Percentiles rank a stretch among this genome's conserved stretches.
These are phyloP conservation scores for Pseudopithomyces chartarum DNA, from an alignment of 2,329 filamentous ascomycete species.

Conservation along the genomic window DNA sequence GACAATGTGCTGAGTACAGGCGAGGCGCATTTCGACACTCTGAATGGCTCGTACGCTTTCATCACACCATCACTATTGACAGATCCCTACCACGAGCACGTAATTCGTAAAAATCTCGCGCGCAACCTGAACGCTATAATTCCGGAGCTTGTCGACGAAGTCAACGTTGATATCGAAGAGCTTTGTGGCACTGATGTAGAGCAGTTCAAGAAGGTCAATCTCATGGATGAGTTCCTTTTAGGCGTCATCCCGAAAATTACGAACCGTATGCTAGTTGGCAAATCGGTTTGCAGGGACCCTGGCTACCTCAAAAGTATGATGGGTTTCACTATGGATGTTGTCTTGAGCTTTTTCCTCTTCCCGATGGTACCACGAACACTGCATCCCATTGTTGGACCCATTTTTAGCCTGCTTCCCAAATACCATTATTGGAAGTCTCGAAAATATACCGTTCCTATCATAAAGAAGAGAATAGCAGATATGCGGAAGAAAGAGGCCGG, in stretches of 20 bases:
- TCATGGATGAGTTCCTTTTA: conserved; percentile 42
- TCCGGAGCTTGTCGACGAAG: conserved; percentile 46
- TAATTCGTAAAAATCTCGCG: conserved; percentile 48
- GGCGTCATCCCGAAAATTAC: conserved; percentile 47
- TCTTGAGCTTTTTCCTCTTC: conserved; percentile 42
- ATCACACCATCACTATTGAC: conserved; percentile 40
- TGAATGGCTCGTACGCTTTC: conserved; percentile 49
- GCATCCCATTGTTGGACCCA: conserved; percentile 55
- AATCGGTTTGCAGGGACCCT: conserved; percentile 52
- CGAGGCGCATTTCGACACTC: conserved; percentile 44
- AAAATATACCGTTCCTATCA: conserved; percentile 53
- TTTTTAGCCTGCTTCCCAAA: conserved; percentile 54
- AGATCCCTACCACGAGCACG: conserved; percentile 49
- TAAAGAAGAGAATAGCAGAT: conserved; percentile 55
- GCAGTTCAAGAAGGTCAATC: conserved; percentile 43
- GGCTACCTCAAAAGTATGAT: conserved; percentile 55
- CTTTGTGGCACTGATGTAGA: conserved; percentile 45
- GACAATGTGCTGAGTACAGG: conserved; percentile 45
- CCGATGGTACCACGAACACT: conserved; percentile 55
- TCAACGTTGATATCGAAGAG: conserved; percentile 37
- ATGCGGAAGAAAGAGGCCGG: conserved; percentile 50
- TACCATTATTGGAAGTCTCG: conserved; percentile 54
- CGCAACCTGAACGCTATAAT: conserved; percentile 46
- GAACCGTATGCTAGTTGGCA: conserved; percentile 53
- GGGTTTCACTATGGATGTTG: conserved; percentile 56